phyloP scores from a whole-genome alignment of 2,329 filamentous ascomycete genomes.

The Ascochyta fabae region DNA sequence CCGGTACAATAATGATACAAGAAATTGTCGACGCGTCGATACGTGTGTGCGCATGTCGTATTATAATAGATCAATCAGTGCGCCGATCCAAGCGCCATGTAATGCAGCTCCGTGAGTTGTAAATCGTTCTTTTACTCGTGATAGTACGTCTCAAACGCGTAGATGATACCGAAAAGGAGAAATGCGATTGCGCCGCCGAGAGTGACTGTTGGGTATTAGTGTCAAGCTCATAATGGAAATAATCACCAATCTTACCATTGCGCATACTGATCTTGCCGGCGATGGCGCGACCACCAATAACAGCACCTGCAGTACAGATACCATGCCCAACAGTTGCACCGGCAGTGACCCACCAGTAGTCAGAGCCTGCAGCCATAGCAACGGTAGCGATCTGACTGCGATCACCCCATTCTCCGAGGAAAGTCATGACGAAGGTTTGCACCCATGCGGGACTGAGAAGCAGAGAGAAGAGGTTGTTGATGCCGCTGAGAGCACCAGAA shows the following conservation, averaged over 20 bases:
- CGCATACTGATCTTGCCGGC: conserved; percentile 93
- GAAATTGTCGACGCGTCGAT: conserved; percentile 1
- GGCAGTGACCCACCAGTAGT: conserved; percentile 98
- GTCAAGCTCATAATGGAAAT: background rate
- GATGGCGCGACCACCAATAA: conserved; percentile 89
- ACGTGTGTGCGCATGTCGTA: conserved; percentile 14
- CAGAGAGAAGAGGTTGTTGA: conserved; percentile 85
- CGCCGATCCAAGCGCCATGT: conserved; percentile 27
- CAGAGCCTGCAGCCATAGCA: conserved; percentile 96
- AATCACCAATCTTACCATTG: conserved; percentile 74
- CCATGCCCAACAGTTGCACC: conserved; percentile 87
- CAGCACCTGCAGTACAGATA: conserved; percentile 88
- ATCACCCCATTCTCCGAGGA: conserved; percentile 97
- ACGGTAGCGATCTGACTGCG: conserved; percentile 97
- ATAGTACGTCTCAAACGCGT: conserved; percentile 80
- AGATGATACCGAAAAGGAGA: conserved; percentile 88
- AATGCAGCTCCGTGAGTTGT: conserved; percentile 26
- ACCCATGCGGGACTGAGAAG: conserved; percentile 96
- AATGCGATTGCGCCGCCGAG: conserved; percentile 91
- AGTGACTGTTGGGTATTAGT: conserved; percentile 69
- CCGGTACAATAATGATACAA: conserved; percentile 15
- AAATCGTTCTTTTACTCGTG: conserved; percentile 40
- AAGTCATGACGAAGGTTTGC: conserved; percentile 98
- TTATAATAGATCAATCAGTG: conserved; percentile 27
- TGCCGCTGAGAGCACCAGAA: conserved; percentile 64